Evolutionary conservation across 139 green algal species (phyloP), one percentile per base, ranked within the genome.

Genomic region (Chlorella ohadii): DNA sequence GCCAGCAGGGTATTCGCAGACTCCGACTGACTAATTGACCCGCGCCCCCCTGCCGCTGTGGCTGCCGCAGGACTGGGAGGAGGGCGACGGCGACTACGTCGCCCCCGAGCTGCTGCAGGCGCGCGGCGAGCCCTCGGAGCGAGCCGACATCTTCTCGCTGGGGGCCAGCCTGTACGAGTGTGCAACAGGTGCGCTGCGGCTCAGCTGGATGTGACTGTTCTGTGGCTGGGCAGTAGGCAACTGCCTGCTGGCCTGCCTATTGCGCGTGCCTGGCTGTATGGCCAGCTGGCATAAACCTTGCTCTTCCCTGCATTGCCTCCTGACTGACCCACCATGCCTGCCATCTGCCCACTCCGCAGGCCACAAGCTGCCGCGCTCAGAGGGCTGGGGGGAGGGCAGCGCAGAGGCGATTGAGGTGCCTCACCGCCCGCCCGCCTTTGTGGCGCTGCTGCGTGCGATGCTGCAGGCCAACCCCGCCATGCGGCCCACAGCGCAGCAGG

Each of bases 41-140:
- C n/a, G n/a, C n/a, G n/a, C n/a, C 44, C 9, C 44, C 44, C 51
- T 31, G 34, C 67, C 19, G 31, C 51, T 71, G 64, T 39, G 19
- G 12, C 6, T 68, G 27, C 9, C 25, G 70, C 85, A 93, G 78
- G 91, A 94, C 33, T 96, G 92, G 91, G 91, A 97, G 86, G 94
- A 97, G 78, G 94, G 94, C 4, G 94, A 97, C 77, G 94, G 94
- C 20, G 86, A 90, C 75, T 97, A 95, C 74, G 87, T 97, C 57
- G 94, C 94, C 0, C 94, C 94, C 4, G 94, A 97, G 86, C 78
- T 97, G 79, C 88, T 97, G 28, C 47, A 82, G 12, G 63, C 67
- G 51, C 25, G 68, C 11, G 41, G 66, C 12, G 72, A 88, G 31
- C 87, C 93, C n/a, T 87, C 85, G 4, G 57, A 87, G 20, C 83